Evolutionary conservation across 139 green algal species (phyloP).

Genomic region (Chlorella sp.): DNA sequence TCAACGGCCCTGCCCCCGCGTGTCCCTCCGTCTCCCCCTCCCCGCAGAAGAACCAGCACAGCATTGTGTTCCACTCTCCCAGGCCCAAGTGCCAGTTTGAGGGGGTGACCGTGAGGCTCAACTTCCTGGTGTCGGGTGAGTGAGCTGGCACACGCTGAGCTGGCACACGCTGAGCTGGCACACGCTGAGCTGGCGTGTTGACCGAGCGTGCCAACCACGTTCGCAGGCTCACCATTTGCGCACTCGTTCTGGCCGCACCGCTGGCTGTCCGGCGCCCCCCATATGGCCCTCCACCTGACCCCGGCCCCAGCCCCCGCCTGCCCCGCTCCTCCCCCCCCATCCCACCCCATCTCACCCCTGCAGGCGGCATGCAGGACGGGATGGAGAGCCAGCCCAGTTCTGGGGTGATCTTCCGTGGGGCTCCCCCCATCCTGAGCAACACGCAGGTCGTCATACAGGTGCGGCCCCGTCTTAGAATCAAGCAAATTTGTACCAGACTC

Average conservation of each 20-base stretch:
- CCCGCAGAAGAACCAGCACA: conserved; percentile 1
- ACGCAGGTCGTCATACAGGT: neutral
- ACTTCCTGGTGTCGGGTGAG: neutral
- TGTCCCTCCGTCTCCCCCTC: too few relatives aligned
- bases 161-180: neutral
- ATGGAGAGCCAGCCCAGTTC: neutral
- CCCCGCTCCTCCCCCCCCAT: neutral
- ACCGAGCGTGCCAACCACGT: too few relatives aligned
- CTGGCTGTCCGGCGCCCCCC: too few relatives aligned
- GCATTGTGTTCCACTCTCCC: neutral
- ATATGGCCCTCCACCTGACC: too few relatives aligned
- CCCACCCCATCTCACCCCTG: neutral
- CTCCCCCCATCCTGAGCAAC: neutral
- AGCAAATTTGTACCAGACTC: too few relatives aligned
- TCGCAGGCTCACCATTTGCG: too few relatives aligned
- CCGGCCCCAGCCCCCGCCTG: too few relatives aligned
- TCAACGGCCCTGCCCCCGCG: too few relatives aligned
- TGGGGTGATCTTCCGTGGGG: neutral
- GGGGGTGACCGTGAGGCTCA: neutral
- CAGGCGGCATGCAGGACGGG: neutral
- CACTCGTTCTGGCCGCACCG: too few relatives aligned
- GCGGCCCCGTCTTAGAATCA: too few relatives aligned
- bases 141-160: neutral
- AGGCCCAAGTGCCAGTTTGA: neutral
- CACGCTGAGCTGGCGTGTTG: too few relatives aligned